Base-by-base conservation (phyloP, 73 alveolate species). In the Paramecium sonneborni region DNA sequence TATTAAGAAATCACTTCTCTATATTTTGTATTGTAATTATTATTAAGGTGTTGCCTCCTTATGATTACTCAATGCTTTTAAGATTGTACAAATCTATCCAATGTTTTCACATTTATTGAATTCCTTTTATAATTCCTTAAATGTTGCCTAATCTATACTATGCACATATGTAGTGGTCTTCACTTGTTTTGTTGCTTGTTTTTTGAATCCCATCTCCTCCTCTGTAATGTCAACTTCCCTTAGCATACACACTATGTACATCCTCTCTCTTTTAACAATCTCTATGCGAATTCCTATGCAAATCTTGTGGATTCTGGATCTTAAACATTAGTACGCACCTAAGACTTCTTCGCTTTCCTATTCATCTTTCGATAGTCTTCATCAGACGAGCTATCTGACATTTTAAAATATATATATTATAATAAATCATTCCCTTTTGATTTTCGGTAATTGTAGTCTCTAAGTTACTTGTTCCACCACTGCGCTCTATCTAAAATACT, bases 381-480 rank as follows among this genome's bases (percentile, higher is more conserved):
- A 24, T 76, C 88, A 18, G 62, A 35, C 4, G 88, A 79, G 39
- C 46, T 62, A 26, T 62, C 84, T 26, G 84, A 62, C 84, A 62
- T 62, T 62, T 62, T 62, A 62, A 62, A 74, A 32, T 34, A 26
- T 9, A 34, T 74, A 74, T 74, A 74, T 74, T 74, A 67, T 67
- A 14, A 32, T 30, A 14, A 32, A 74, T 39, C 34, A 32, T 74
- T 74, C 44, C 58, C 30, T 74, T 74, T 74, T 37, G 28, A 74
- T 28, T 74, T 74, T 74, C 23, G 87, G 87, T 34, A 74, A 39
- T 74, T 74, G 58, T 23, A 74, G 87, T 74, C 87, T 74, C 67
- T 74, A 67, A 11, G 87, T 74, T 7, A 74, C 87, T 74, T 39
- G 28, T 74, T 74, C 87, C 62, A 74, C 87, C 5, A 74, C 32